Percentiles rank a stretch among this genome's conserved stretches.
phyloP scores from a whole-genome alignment of 148 eudicot genomes.

The Spergularia bocconei region DNA sequence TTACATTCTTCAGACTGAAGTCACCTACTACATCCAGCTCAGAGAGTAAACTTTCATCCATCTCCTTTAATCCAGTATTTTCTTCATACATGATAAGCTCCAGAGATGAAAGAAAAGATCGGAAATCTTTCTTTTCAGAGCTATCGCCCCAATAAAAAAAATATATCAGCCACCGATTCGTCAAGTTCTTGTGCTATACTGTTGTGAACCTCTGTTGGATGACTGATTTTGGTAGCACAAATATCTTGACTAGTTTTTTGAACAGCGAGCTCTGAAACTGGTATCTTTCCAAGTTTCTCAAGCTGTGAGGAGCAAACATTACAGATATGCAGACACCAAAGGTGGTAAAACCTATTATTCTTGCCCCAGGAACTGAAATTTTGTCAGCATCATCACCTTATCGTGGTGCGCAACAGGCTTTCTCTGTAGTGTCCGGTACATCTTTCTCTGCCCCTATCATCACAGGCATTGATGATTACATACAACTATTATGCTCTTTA shows the following conservation, averaged over 20 bases:
- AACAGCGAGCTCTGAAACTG: slow-evolving; percentile 23
- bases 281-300: slow-evolving; percentile 14
- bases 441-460: no score
- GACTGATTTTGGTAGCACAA: slow-evolving; percentile 4
- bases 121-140: no score
- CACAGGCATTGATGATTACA: slow-evolving; percentile 25
- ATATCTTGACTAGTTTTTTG: slow-evolving; percentile 16
- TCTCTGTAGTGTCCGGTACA: no score
- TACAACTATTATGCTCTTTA: slow-evolving; percentile 44
- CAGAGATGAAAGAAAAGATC: no score
- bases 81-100: slow-evolving; percentile 31
- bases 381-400: no score
- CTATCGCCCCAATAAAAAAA: no score
- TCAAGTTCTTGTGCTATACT: slow-evolving; percentile 22
- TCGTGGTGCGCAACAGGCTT: no score
- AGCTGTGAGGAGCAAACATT: background rate
- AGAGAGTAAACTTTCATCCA: slow-evolving; percentile 61
- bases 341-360: no score
- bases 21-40: slow-evolving; percentile 82
- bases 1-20: slow-evolving; percentile 42
- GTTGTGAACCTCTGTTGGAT: slow-evolving; percentile 15
- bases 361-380: no score
- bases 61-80: slow-evolving; percentile 43
- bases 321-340: background rate
- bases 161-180: slow-evolving; percentile 27